These are phyloP conservation scores for Ceratobasidium sp. DNA, from an alignment of 1,284 basidiomycete species.

Conservation along the genomic window DNA sequence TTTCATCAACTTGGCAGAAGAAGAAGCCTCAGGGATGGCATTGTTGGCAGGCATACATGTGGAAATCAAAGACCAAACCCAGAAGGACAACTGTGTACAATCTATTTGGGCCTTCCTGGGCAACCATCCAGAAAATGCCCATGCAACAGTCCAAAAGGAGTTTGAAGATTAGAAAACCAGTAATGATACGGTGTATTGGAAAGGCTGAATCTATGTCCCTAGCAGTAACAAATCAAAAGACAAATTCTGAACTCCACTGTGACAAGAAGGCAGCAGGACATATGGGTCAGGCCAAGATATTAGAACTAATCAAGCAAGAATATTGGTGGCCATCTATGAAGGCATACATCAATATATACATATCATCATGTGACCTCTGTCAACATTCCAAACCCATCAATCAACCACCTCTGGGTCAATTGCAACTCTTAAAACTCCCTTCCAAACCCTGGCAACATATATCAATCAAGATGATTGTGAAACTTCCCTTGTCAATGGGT, in stretches of 20 bases:
- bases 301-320: not conserved
- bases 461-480: too few species aligned
- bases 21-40: too few species aligned
- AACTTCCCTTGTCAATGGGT: too few species aligned
- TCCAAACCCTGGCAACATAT: too few species aligned
- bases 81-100: too few species aligned
- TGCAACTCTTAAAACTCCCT: slow-evolving; percentile 40
- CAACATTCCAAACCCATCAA: too few species aligned
- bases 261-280: not conserved
- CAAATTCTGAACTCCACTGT: not conserved
- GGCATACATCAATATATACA: not conserved
- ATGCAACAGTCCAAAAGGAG: too few species aligned
- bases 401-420: slow-evolving; percentile 34
- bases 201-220: not conserved
- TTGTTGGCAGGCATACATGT: too few species aligned
- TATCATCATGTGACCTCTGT: not conserved
- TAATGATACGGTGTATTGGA: not conserved
- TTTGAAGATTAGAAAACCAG: not conserved
- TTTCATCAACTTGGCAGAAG: too few species aligned
- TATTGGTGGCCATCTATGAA: not conserved
- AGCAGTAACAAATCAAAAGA: not conserved
- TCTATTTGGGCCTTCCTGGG: too few species aligned
- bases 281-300: not conserved
- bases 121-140: too few species aligned
- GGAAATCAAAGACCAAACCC: too few species aligned